Evolutionary conservation across 768 basidiomycete genomes (phyloP).

Genomic region (Amanita fuliginea): DNA sequence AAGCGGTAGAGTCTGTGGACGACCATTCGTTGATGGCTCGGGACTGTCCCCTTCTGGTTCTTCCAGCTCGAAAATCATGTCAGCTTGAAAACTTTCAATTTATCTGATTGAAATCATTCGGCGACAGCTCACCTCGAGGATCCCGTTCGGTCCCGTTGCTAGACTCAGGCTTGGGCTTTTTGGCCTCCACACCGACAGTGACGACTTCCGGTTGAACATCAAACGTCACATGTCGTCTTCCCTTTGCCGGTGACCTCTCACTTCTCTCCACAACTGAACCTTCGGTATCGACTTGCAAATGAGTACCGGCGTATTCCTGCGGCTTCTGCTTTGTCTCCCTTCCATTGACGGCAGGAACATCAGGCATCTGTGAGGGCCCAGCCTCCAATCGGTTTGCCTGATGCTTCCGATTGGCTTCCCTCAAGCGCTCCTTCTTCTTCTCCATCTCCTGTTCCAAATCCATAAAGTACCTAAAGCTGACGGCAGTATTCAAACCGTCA

Average conservation of each 20-base stretch:
- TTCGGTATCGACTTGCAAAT: conserved; percentile 5
- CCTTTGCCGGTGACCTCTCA: conserved; percentile 20
- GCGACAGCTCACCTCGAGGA: conserved; percentile 32
- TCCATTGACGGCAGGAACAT: conserved; percentile 10
- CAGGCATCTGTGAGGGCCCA: conserved; percentile 11
- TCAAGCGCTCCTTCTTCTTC: conserved; percentile 17
- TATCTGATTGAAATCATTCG: not conserved
- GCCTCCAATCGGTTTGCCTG: conserved; percentile 10
- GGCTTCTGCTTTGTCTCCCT: conserved; percentile 11
- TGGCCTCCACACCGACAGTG: conserved; percentile 28
- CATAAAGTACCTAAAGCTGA: conserved; percentile 33
- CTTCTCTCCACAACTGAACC: conserved; percentile 6
- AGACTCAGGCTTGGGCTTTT: conserved; percentile 20
- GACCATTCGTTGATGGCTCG: conserved; percentile 18
- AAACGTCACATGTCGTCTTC: conserved; percentile 65
- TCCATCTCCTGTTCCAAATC: conserved; percentile 33
- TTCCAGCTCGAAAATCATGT: conserved; percentile 64
- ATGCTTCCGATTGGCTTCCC: conserved; percentile 13
- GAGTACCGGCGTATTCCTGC: conserved; percentile 3
- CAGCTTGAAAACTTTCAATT: conserved; percentile 20
- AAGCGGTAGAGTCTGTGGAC: conserved; percentile 26
- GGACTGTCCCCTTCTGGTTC: conserved; percentile 42
- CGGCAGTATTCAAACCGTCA: conserved; percentile 30
- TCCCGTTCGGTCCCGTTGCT: conserved; percentile 18
- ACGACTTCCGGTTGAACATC: conserved; percentile 49